Base-by-base conservation (phyloP, 306 rosid species). In the Gastrolobium bilobum region DNA sequence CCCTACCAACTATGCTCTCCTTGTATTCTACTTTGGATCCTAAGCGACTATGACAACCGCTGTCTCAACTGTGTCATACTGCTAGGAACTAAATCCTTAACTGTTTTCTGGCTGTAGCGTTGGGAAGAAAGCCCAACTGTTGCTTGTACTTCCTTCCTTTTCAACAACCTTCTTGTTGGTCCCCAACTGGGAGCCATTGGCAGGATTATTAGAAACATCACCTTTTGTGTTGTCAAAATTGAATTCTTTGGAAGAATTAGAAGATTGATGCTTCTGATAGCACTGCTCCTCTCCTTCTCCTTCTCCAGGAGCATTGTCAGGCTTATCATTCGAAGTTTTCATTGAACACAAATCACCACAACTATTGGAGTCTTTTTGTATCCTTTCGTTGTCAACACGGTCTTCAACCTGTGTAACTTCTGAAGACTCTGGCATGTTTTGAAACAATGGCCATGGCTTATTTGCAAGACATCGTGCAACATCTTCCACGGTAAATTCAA, bases 401-500 rank as follows among this genome's bases (percentile, higher is more conserved):
- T 38, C 47, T 52, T 78, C 86, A 29, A 83, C 73, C 40, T 81
- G 46, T 37, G 33, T 10, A 76, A 65, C 85, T 56, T 70, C 76
- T 5, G 87, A 79, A 57, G 85, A 78, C 43, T 83, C 85, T 56
- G 92, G 58, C 78, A 62, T 26, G 34, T 79, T 84, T 83, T 81
- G 76, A 59, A 34, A 40, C 26, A 86, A 82, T 81, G 70, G 35
- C 48, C 53, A 54, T 42, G 91, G 73, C 54, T 90, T 92, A 61
- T 74, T 92, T 56, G 92, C 94, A 53, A 89, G 97, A 78, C 92
- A 88, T 15, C 84, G 88, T 2, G 94, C 88, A 43, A 92, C 91
- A 81, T 88, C 97, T 81, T 88, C 97, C n/a, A 90, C 92, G n/a
- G 92, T 88, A 54, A 92, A 88, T 79, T 92, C 97, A 71, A 92